Evolutionary conservation across 2,329 filamentous ascomycete genomes (phyloP).

Genomic region (Aureobasidium zeae): DNA sequence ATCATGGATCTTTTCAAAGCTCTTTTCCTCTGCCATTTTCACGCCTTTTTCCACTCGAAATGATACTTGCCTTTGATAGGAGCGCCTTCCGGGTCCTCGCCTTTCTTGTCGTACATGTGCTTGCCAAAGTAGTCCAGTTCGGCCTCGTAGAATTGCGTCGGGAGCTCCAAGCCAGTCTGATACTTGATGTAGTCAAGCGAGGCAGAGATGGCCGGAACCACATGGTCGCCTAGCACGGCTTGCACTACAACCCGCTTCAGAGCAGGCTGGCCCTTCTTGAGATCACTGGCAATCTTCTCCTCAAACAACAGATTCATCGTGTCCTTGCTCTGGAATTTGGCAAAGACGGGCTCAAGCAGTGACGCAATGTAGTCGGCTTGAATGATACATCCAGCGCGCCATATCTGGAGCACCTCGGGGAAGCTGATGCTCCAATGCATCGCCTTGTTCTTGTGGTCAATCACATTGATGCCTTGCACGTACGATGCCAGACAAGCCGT

Average conservation of each 20-base stretch:
- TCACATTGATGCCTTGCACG: constrained; percentile 57
- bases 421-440: constrained; percentile 53
- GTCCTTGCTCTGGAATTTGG: constrained; percentile 27
- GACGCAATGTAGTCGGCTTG: constrained; percentile 56
- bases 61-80: constrained; percentile 51
- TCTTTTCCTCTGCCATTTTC: neutral
- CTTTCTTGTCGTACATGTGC: constrained; percentile 54
- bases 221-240: constrained; percentile 48
- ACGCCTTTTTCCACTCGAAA: constrained; percentile 51
- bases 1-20: neutral
- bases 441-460: constrained; percentile 48
- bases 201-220: constrained; percentile 51
- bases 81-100: constrained; percentile 41
- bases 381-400: constrained; percentile 64
- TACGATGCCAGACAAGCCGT: constrained; percentile 53
- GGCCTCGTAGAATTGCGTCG: constrained; percentile 61
- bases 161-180: constrained; percentile 48
- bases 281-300: constrained; percentile 42
- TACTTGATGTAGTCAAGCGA: constrained; percentile 61
- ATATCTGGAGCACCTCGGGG: constrained; percentile 48
- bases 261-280: constrained; percentile 42
- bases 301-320: constrained; percentile 41
- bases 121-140: constrained; percentile 63
- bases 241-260: constrained; percentile 50
- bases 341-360: constrained; percentile 43